These are phyloP conservation scores for Nannizzia gypsea DNA, from an alignment of 2,329 filamentous ascomycete species.

Conservation along the genomic window DNA sequence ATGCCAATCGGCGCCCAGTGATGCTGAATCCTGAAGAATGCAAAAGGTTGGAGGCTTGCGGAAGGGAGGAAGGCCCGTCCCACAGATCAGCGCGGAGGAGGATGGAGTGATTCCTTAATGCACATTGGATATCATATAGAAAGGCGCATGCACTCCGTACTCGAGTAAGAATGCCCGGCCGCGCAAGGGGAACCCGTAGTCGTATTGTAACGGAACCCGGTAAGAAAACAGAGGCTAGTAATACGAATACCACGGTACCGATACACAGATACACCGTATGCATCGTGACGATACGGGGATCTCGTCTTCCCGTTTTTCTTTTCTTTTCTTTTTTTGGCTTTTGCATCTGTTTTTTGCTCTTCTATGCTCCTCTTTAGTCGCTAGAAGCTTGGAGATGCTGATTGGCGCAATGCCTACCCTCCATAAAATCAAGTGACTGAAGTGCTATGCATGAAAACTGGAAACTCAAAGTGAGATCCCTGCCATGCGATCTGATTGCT, in stretches of 20 bases:
- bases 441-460: slow-evolving; percentile 42
- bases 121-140: not conserved
- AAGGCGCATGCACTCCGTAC: slow-evolving; percentile 1
- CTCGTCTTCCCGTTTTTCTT: too few relatives aligned
- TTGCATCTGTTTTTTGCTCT: not conserved
- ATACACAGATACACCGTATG: not conserved
- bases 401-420: slow-evolving; percentile 22
- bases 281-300: not conserved
- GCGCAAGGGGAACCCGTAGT: not conserved
- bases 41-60: slow-evolving; percentile 11
- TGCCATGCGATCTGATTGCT: slow-evolving; percentile 18
- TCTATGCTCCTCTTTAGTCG: not conserved
- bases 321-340: not conserved
- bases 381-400: slow-evolving; percentile 3
- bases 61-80: slow-evolving; percentile 19
- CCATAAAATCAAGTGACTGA: slow-evolving; percentile 48
- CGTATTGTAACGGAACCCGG: not conserved
- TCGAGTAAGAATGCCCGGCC: not conserved
- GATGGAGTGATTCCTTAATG: slow-evolving; percentile 1
- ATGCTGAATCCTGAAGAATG: slow-evolving; percentile 7
- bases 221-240: not conserved
- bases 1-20: not conserved
- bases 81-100: slow-evolving; percentile 10
- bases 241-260: not conserved
- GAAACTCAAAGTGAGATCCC: slow-evolving; percentile 17